Percentiles rank a stretch among this genome's conserved stretches.
Conservation (phyloP, 2,329 filamentous ascomycete species). For the Epichloe festucae region DNA sequence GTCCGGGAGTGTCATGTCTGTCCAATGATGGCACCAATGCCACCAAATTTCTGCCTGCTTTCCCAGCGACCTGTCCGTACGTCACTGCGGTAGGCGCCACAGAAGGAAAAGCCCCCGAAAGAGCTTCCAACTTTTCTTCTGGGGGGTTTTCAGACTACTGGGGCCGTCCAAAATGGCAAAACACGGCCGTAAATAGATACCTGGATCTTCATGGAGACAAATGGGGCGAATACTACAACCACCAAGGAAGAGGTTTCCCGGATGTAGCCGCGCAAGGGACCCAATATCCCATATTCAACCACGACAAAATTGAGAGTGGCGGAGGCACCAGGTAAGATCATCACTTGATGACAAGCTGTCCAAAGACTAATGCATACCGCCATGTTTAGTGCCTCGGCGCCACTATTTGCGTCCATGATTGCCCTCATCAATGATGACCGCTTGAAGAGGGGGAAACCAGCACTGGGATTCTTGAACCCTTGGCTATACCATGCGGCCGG, state of each 20-base stretch:
- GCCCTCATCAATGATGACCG: constrained; percentile 52
- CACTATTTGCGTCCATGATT: constrained; percentile 49
- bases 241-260: constrained; percentile 42
- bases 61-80: constrained; percentile 38
- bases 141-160: constrained; percentile 39
- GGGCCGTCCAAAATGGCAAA: constrained; percentile 29
- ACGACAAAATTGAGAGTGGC: constrained; percentile 12
- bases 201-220: constrained; percentile 28
- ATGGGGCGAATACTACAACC: constrained; percentile 35
- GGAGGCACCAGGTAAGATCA: constrained; percentile 22
- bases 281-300: constrained; percentile 21
- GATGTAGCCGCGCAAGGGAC: constrained; percentile 45
- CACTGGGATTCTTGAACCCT: constrained; percentile 48
- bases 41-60: constrained; percentile 21
- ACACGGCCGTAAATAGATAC: constrained; percentile 33
- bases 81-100: constrained; percentile 52
- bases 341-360: background rate
- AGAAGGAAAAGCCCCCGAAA: constrained; percentile 35
- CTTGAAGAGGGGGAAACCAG: constrained; percentile 36
- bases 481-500: constrained; percentile 36
- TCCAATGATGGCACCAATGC: constrained; percentile 23
- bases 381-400: constrained; percentile 38
- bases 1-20: constrained; percentile 22
- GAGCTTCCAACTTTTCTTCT: constrained; percentile 37
- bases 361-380: background rate